Percentiles rank a stretch among this genome's conserved stretches.
These are phyloP conservation scores for Penicillium sp. DNA, from an alignment of 2,329 filamentous ascomycete species.

Conservation along the genomic window DNA sequence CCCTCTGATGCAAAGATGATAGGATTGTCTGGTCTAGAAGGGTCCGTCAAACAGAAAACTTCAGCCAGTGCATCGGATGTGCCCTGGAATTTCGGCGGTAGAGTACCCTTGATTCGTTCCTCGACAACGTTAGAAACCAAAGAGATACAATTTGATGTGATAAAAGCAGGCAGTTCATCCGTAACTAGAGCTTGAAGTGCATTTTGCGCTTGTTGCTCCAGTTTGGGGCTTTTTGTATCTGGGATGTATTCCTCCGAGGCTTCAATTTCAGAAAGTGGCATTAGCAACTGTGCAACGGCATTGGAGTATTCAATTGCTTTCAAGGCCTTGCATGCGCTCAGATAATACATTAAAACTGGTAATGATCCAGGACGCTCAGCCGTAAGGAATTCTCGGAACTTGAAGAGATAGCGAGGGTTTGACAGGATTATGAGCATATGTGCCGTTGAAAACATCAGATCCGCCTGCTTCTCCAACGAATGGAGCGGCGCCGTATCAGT, in stretches of 20 bases:
- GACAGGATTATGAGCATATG: slow-evolving; percentile 64
- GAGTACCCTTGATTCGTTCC: slow-evolving; percentile 62
- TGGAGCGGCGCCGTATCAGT: slow-evolving; percentile 29
- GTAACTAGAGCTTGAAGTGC: slow-evolving; percentile 62
- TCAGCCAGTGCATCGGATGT: slow-evolving; percentile 72
- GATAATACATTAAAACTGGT: slow-evolving; percentile 65
- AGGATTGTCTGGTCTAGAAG: slow-evolving; percentile 67
- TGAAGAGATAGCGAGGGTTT: slow-evolving; percentile 59
- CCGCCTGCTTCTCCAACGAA: slow-evolving; percentile 61
- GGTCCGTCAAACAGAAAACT: slow-evolving; percentile 73
- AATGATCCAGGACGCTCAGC: slow-evolving; percentile 58
- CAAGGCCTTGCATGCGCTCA: slow-evolving; percentile 67
- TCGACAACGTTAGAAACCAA: slow-evolving; percentile 68
- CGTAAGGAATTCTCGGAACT: slow-evolving; percentile 65
- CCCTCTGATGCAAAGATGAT: slow-evolving; percentile 75
- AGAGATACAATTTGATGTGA: slow-evolving; percentile 65
- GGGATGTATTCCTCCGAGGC: slow-evolving; percentile 52
- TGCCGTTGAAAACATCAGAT: slow-evolving; percentile 61
- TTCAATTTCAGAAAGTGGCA: slow-evolving; percentile 52
- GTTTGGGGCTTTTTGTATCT: slow-evolving; percentile 53
- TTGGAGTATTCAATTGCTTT: slow-evolving; percentile 69
- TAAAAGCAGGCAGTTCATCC: slow-evolving; percentile 68
- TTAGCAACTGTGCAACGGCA: slow-evolving; percentile 59
- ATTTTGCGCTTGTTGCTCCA: slow-evolving; percentile 61
- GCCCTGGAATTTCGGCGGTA: slow-evolving; percentile 61